A percentile compares a stretch with the other conserved stretches of the same genome.
phyloP scores from a whole-genome alignment of 1,139 yeast genomes.

The Debaryomyces nepalensis region DNA sequence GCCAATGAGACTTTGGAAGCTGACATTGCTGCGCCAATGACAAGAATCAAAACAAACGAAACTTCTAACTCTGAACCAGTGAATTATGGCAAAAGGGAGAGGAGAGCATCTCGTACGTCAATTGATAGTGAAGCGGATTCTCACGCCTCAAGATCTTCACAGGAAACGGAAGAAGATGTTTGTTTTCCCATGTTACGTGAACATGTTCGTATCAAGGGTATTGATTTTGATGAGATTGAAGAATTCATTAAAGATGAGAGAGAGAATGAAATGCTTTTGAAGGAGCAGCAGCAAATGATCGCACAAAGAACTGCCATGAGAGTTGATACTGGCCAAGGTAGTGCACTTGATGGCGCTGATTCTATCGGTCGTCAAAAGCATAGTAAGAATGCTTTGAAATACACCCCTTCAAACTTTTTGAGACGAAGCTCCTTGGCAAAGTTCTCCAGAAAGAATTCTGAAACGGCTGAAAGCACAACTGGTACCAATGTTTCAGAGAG shows the following conservation, averaged over 20 bases:
- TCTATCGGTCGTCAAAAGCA: slow-evolving; percentile 19
- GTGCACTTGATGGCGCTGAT: slow-evolving; percentile 27
- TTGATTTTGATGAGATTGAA: slow-evolving; percentile 79
- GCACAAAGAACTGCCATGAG: slow-evolving; percentile 36
- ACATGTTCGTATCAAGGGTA: slow-evolving; percentile 69
- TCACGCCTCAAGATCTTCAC: slow-evolving; percentile 72
- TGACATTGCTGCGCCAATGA: slow-evolving; percentile 40
- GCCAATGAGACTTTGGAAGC: slow-evolving; percentile 27
- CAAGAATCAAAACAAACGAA: slow-evolving; percentile 39
- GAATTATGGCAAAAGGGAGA: slow-evolving; percentile 21
- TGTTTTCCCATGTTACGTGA: slow-evolving; percentile 92
- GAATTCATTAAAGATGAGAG: slow-evolving; percentile 66
- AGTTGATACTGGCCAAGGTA: slow-evolving; percentile 22
- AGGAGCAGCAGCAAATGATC: slow-evolving; percentile 36
- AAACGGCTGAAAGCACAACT: slow-evolving; percentile 13
- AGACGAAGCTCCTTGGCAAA: slow-evolving; percentile 22
- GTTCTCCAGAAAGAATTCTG: slow-evolving; percentile 5
- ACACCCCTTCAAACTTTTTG: slow-evolving; percentile 55
- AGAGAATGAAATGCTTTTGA: slow-evolving; percentile 32
- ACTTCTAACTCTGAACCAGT: slow-evolving; percentile 25
- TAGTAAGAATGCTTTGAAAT: slow-evolving; percentile 59
- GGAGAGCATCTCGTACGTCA: slow-evolving; percentile 43
- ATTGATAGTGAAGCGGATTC: slow-evolving; percentile 70
- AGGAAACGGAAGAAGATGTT: slow-evolving; percentile 95
- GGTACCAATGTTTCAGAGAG: slow-evolving; percentile 18